Percentiles rank a stretch among this genome's conserved stretches.
Conservation (phyloP, 2,329 filamentous ascomycete genomes). For the Aspergillus sp. region DNA sequence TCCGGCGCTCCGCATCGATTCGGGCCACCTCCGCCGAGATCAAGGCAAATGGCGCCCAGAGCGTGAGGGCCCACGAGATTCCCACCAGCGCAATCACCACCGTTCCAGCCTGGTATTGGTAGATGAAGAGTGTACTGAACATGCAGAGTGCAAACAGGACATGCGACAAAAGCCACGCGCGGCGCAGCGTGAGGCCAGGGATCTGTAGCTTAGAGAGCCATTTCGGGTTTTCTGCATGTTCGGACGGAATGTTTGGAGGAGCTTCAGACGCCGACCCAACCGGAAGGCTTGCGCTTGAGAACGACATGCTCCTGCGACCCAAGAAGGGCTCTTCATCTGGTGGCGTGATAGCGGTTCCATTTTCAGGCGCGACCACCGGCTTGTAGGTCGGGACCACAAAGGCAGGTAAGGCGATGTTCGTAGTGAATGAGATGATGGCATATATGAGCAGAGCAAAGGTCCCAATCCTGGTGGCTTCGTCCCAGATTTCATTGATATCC, state of each 20-base stretch:
- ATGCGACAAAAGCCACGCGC: constrained; percentile 82
- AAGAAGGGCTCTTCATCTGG: constrained; percentile 20
- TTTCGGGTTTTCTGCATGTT: constrained; percentile 21
- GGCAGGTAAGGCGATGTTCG: constrained; percentile 81
- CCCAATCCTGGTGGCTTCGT: constrained; percentile 79
- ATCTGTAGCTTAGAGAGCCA: constrained; percentile 67
- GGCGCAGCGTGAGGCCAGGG: constrained; percentile 79
- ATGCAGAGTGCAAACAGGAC: constrained; percentile 80
- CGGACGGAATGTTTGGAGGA: constrained; percentile 21
- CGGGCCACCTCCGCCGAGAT: constrained; percentile 90
- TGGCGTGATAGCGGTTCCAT: constrained; percentile 6
- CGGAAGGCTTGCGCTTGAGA: constrained; percentile 31
- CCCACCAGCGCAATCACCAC: constrained; percentile 77
- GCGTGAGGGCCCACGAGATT: constrained; percentile 86
- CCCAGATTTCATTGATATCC: constrained; percentile 78
- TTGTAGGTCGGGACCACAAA: constrained; percentile 78
- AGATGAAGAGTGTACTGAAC: constrained; percentile 78
- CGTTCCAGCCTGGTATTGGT: constrained; percentile 68
- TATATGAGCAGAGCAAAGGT: constrained; percentile 89
- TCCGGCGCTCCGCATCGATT: constrained; percentile 67
- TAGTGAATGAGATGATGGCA: constrained; percentile 76
- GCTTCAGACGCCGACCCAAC: constrained; percentile 32
- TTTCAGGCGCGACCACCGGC: constrained; percentile 10
- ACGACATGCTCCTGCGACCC: constrained; percentile 25
- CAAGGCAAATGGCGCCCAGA: constrained; percentile 94